Conservation (phyloP, 2,329 filamentous ascomycete species). For the Beauveria australis region DNA sequence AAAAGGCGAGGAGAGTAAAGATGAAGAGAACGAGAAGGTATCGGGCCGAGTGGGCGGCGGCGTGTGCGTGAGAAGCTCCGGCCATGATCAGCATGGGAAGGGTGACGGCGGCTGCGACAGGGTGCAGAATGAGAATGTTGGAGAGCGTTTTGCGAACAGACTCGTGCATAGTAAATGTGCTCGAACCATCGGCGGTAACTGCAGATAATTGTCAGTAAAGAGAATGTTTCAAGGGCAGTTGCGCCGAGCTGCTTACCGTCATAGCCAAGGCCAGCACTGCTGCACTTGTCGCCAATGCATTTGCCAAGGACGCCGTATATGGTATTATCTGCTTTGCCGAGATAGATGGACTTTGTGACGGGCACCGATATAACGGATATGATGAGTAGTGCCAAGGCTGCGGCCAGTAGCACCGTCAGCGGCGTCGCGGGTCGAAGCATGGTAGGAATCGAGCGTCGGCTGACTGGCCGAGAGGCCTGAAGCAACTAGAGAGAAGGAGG, state of each 20-base stretch:
- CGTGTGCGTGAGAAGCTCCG: slow-evolving; percentile 74
- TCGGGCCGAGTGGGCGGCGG: slow-evolving; percentile 78
- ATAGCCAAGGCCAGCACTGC: slow-evolving; percentile 73
- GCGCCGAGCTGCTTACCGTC: slow-evolving; percentile 52
- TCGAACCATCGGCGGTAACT: slow-evolving; percentile 18
- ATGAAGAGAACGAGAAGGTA: slow-evolving; percentile 83
- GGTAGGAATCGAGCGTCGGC: slow-evolving; percentile 38
- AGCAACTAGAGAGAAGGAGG: slow-evolving; percentile 1
- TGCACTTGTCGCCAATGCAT: slow-evolving; percentile 61
- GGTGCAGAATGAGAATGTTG: slow-evolving; percentile 84
- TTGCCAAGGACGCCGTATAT: slow-evolving; percentile 91
- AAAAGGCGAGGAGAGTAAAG: slow-evolving; percentile 73
- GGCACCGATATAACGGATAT: slow-evolving; percentile 87
- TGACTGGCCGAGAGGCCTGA: slow-evolving; percentile 13
- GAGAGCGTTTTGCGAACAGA: slow-evolving; percentile 60
- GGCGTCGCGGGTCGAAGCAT: slow-evolving; percentile 92
- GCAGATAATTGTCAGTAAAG: not conserved
- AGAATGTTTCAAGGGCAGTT: not conserved
- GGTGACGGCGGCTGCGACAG: slow-evolving; percentile 78
- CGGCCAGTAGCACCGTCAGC: slow-evolving; percentile 73
- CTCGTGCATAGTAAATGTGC: slow-evolving; percentile 48
- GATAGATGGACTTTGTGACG: slow-evolving; percentile 74
- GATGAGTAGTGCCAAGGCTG: slow-evolving; percentile 76
- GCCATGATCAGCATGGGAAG: slow-evolving; percentile 78
- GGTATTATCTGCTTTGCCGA: slow-evolving; percentile 68